Percentiles rank a stretch among this genome's conserved stretches.
These are phyloP conservation scores for Sporothrix dimorphospora DNA, from an alignment of 2,329 filamentous ascomycete species.

Conservation along the genomic window DNA sequence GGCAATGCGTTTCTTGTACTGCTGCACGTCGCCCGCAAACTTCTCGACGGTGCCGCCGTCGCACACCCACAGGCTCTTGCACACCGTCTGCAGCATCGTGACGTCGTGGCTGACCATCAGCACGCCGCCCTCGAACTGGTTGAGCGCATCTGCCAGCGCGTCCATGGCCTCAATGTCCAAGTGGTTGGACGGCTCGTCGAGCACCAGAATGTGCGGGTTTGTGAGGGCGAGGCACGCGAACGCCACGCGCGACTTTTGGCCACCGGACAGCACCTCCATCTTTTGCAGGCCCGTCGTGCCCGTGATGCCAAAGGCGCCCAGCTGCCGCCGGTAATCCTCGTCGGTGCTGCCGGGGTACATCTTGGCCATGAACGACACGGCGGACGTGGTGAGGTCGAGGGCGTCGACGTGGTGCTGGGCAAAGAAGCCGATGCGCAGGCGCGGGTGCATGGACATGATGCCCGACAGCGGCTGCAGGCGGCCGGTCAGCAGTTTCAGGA, in stretches of 20 bases:
- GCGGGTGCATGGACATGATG: slow-evolving; percentile 83
- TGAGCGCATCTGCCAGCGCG: slow-evolving; percentile 80
- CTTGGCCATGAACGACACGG: slow-evolving; percentile 95
- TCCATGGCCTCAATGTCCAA: slow-evolving; percentile 99
- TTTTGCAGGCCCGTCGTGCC: slow-evolving; percentile 96
- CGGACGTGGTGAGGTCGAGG: slow-evolving; percentile 83
- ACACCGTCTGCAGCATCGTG: slow-evolving; percentile 96
- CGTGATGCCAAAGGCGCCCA: slow-evolving; percentile 87
- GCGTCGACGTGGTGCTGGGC: slow-evolving; percentile 98
- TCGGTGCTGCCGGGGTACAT: slow-evolving; percentile 88
- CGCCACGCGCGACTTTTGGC: slow-evolving; percentile 96
- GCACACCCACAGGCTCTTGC: slow-evolving; percentile 93
- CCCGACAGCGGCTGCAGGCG: slow-evolving; percentile 77
- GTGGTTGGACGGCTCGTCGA: slow-evolving; percentile 98
- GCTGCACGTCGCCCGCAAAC: slow-evolving; percentile 91
- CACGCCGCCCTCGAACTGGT: slow-evolving; percentile 89
- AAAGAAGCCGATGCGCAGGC: slow-evolving; percentile 92
- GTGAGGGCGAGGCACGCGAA: slow-evolving; percentile 94
- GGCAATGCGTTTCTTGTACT: slow-evolving; percentile 95
- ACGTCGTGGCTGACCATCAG: slow-evolving; percentile 99
- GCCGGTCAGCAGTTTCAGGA: slow-evolving; percentile 95
- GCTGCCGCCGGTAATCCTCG: slow-evolving; percentile 93
- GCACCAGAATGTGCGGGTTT: slow-evolving; percentile 95
- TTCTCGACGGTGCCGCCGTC: slow-evolving; percentile 93
- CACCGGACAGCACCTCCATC: slow-evolving; percentile 91